Evolutionary conservation across 1,284 basidiomycete genomes (phyloP), one percentile per base, ranked within the genome.

Genomic region (Sporisorium reilianum): DNA sequence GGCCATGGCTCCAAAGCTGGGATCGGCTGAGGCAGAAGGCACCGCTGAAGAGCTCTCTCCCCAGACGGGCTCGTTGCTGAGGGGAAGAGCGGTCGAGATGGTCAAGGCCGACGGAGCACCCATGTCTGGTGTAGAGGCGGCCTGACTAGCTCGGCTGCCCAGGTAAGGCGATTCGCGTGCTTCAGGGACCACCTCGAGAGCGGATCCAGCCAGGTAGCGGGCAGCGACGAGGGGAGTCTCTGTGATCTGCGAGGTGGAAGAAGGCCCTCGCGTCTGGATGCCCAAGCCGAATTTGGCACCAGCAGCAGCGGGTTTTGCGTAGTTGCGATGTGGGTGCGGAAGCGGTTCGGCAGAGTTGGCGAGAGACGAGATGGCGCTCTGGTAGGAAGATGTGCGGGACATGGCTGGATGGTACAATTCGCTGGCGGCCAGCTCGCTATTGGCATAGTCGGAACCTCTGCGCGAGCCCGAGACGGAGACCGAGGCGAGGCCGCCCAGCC

Each of bases 21-120:
- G 59, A 36, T 64, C 60, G 7, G 52, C n/a, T 0, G 52, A 5
- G 22, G 8, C 32, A 10, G 56, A 38, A 22, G 32, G 18, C n/a
- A 20, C 4, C 7, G 55, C 51, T 5, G 62, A 66, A 14, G 34
- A 41, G 51, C 62, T 71, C 45, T 71, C 60, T 8, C 73, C 73
- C 73, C 73, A 75, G 25, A 56, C 42, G 3, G 73, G 73, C 54
- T 75, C 73, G 44, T 20, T 40, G 49, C 40, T 58, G 22, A 46
- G 42, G 12, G 69, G 65, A 10, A 68, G 23, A 12, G 60, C 22
- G 30, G 70, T 68, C 2, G 64, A 56, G 44, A 67, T 62, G 46
- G 34, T 73, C 50, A 67, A 51, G 18, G 41, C 45, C 2, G 56
- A 64, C 10, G 52, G 28, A 2, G 46, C 45, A 14, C 36, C 40